phyloP scores from a whole-genome alignment of 345 rosid genomes.

The Hypericum androsaemum region DNA sequence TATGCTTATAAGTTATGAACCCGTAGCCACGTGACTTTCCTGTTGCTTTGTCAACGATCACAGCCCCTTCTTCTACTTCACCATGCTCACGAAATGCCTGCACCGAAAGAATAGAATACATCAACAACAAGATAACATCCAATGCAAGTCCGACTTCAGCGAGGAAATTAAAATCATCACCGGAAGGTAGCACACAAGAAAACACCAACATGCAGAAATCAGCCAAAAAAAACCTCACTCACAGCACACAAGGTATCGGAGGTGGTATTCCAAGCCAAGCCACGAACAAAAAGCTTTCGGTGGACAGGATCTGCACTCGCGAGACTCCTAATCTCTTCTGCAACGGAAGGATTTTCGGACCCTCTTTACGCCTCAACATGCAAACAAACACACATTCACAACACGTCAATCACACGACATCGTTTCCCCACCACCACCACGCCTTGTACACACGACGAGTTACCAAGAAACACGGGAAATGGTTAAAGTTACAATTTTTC shows the following conservation, averaged over 20 bases:
- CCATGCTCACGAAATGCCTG: constrained; percentile 60
- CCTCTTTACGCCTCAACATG: constrained; percentile 72
- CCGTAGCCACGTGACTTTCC: constrained; percentile 77
- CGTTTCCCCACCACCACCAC: too few species aligned
- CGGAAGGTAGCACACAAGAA: constrained; percentile 16
- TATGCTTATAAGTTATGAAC: constrained; percentile 57
- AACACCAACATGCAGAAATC: constrained; percentile 35
- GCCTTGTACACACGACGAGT: too few species aligned
- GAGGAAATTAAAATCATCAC: not conserved
- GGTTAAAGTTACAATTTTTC: too few species aligned
- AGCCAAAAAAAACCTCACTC: constrained; percentile 40
- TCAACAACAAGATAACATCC: not conserved
- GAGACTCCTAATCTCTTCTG: constrained; percentile 62
- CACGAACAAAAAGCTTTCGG: constrained; percentile 82
- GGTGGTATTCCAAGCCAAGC: constrained; percentile 72
- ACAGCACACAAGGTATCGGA: constrained; percentile 75
- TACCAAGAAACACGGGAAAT: too few species aligned
- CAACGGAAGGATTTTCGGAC: constrained; percentile 63
- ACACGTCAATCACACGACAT: constrained; percentile 55
- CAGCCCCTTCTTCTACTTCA: constrained; percentile 72
- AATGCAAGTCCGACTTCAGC: not conserved
- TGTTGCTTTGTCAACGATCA: constrained; percentile 52
- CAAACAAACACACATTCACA: constrained; percentile 50
- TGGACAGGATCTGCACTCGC: constrained; percentile 64
- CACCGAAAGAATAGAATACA: constrained; percentile 1